These are phyloP conservation scores for Leishmania guyanensis DNA, from an alignment of 208 protist genomes.

Conservation along the genomic window DNA sequence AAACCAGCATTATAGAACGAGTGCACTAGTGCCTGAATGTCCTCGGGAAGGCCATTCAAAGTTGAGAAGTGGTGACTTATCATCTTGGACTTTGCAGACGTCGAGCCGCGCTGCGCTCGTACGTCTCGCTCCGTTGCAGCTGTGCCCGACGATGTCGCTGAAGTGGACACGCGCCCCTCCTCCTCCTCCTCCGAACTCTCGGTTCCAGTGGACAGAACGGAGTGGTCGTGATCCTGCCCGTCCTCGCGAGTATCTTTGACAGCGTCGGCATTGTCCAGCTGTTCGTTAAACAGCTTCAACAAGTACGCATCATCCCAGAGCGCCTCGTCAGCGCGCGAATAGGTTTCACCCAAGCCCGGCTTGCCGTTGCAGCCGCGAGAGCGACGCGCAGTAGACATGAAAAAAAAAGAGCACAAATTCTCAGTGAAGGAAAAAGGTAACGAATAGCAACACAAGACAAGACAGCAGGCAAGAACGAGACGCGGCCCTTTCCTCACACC, in stretches of 20 bases:
- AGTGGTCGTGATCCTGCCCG: not conserved
- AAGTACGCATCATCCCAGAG: conserved; percentile 89
- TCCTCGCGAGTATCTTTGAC: conserved; percentile 4
- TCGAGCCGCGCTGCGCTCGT: not conserved
- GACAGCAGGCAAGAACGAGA: not conserved
- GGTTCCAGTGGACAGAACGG: not conserved
- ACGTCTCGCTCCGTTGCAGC: not conserved
- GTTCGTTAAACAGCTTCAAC: conserved; percentile 72
- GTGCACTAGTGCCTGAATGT: conserved; percentile 40
- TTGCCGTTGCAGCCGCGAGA: conserved; percentile 14
- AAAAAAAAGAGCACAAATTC: not conserved
- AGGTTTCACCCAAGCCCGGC: conserved; percentile 22
- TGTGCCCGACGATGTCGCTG: not conserved
- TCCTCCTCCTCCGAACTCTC: not conserved
- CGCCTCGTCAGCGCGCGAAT: conserved; percentile 50
- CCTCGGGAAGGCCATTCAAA: conserved; percentile 29
- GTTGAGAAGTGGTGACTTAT: not conserved
- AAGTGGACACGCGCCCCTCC: not conserved
- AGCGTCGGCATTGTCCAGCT: conserved; percentile 45
- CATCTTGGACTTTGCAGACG: not conserved
- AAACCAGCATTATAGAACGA: conserved; percentile 68
- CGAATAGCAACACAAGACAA: not conserved
- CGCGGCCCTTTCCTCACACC: not conserved
- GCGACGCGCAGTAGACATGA: conserved; percentile 8
- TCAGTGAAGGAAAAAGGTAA: conserved; percentile 2